Base-by-base conservation (phyloP, 768 basidiomycete species). In the Lactarius tabidus region DNA sequence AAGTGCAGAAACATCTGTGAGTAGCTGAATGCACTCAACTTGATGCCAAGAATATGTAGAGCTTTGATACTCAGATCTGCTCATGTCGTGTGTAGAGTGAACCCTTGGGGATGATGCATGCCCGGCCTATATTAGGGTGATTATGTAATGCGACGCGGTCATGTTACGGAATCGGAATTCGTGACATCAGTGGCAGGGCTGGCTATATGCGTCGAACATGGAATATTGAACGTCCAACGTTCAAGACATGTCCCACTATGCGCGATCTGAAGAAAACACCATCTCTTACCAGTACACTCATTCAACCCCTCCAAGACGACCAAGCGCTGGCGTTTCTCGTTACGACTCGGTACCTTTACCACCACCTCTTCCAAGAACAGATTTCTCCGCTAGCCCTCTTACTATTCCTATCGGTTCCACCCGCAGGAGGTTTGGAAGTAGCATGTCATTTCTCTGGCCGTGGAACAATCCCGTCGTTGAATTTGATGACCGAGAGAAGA, bases 41-140 rank as follows among this genome's bases (percentile, higher is more conserved):
- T 93, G 91, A 75, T 93, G 91, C 91, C 91, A 93, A 68, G 91
- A 90, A 71, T 93, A 93, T 23, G 81, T 76, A 56, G 77, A 78
- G 69, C 58, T 62, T 60, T 68, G 63, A 60, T 60, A 48, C 1
- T 67, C 66, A 1, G 31, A 36, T 43, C 54, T 62, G 43, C 41
- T 65, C 67, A 69, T 69, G 23, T 53, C 10, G 56, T 56, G 29
- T 23, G 41, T 20, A 39, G 41, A 41, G 41, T 41, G 41, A 41
- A 20, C 41, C 41, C 41, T 48, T 54, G 52, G 52, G 52, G 31
- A 17, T 53, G 52, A 6, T 15, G 31, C 62, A n/a, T 18, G 36
- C 8, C 28, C 35, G 9, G 26, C 12, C 36, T 43, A 29, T 64
- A 51, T 18, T 43, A 38, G 59, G n/a, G 53, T 4, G 17, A 45